A percentile compares a stretch with the other conserved stretches of the same genome.
Evolutionary conservation across 345 rosid species (phyloP).

Genomic region (Aegle marmelos): DNA sequence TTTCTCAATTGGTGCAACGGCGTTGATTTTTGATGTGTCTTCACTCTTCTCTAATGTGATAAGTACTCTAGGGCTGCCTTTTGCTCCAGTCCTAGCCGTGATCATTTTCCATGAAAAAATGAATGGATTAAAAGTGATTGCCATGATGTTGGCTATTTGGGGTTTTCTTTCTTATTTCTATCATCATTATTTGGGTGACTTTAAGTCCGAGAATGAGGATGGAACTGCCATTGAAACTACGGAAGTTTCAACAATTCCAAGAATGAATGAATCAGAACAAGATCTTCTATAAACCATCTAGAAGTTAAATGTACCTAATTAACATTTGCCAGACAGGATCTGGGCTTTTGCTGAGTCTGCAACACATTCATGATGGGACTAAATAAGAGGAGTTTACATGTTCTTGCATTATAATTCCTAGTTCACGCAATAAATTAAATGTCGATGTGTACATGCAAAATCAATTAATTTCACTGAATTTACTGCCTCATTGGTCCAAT

Average conservation of each 20-base stretch:
- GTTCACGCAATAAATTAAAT: no score
- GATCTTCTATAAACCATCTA: not conserved
- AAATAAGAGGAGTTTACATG: not conserved
- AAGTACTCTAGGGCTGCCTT: constrained; percentile 29
- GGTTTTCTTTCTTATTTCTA: constrained; percentile 37
- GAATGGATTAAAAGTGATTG: constrained; percentile 35
- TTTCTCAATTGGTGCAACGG: constrained; percentile 26
- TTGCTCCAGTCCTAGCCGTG: constrained; percentile 38
- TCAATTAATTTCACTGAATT: no score
- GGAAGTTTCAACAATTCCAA: not conserved
- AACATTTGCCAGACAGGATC: not conserved
- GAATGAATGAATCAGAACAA: not conserved
- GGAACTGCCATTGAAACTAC: not conserved
- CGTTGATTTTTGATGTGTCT: constrained; percentile 39
- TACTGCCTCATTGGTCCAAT: no score
- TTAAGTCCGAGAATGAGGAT: not conserved
- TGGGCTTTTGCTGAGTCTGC: not conserved
- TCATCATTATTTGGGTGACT: constrained; percentile 35
- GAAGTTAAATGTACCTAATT: not conserved
- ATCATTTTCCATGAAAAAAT: constrained; percentile 36
- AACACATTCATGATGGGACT: not conserved
- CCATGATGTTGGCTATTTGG: constrained; percentile 41
- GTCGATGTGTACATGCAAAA: no score
- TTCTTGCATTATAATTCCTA: no score
- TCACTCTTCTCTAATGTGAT: constrained; percentile 38